These are phyloP conservation scores for Bifiguratus adelaidae DNA, from an alignment of 192 early-diverging fungal species.

Conservation along the genomic window DNA sequence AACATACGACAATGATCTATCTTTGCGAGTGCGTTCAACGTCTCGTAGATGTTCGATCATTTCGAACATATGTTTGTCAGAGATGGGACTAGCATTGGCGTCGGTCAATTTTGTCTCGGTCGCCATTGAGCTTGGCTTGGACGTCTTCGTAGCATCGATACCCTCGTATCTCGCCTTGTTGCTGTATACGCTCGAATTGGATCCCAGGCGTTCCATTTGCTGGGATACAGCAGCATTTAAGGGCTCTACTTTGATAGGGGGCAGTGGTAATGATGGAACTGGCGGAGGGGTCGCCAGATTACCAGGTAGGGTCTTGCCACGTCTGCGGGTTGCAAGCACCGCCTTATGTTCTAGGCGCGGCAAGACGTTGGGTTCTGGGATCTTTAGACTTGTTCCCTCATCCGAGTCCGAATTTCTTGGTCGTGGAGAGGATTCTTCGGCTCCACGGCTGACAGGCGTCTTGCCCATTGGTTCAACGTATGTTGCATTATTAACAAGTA, in stretches of 20 bases:
- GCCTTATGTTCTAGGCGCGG: background rate
- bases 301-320: constrained; percentile 11
- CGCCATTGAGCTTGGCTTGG: background rate
- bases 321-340: background rate
- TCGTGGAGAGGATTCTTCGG: background rate
- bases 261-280: constrained; percentile 5
- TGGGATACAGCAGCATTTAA: constrained; percentile 1
- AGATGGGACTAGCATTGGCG: background rate
- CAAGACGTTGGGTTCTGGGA: background rate
- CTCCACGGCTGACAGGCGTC: background rate
- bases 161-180: background rate
- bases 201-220: background rate
- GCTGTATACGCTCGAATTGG: background rate
- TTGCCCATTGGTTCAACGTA: background rate
- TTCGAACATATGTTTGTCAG: background rate
- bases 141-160: constrained; percentile 5
- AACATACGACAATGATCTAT: no score
- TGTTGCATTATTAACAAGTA: no score
- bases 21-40: no score
- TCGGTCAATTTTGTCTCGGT: background rate
- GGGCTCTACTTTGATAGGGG: constrained; percentile 4
- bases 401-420: background rate
- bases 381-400: background rate
- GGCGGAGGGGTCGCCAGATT: constrained; percentile 13
- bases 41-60: background rate